Percentiles rank a stretch among this genome's conserved stretches.
Conservation (phyloP, 306 rosid genomes). For the Begonia fuchsioides region DNA sequence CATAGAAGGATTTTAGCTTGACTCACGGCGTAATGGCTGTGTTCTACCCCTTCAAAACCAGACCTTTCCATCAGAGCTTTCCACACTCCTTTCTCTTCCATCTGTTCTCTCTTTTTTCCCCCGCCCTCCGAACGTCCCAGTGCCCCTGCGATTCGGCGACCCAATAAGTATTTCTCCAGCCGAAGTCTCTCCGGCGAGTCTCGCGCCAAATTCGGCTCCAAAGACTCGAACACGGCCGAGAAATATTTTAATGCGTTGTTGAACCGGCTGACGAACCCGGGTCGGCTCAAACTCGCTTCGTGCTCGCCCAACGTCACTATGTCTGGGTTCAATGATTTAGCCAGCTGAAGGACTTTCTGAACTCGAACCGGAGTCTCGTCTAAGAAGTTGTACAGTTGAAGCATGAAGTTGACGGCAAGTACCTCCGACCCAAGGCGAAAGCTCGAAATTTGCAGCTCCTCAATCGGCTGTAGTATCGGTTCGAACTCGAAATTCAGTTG, state of each 20-base stretch:
- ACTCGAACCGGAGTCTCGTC: constrained; percentile 48
- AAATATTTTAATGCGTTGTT: constrained; percentile 51
- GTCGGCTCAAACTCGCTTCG: constrained; percentile 55
- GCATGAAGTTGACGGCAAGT: constrained; percentile 86
- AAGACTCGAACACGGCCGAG: constrained; percentile 63
- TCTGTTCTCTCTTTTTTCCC: constrained; percentile 33
- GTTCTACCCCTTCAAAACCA: constrained; percentile 50
- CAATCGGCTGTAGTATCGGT: constrained; percentile 57
- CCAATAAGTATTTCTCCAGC: constrained; percentile 52
- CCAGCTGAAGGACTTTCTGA: constrained; percentile 39
- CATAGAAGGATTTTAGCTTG: constrained; percentile 71
- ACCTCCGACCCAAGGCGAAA: constrained; percentile 40
- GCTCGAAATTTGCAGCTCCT: constrained; percentile 37
- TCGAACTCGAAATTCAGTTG: constrained; percentile 57
- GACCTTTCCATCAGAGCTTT: constrained; percentile 47
- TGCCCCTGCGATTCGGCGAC: constrained; percentile 40
- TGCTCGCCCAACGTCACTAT: constrained; percentile 81
- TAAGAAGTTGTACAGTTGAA: constrained; percentile 62
- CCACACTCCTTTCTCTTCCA: constrained; percentile 84
- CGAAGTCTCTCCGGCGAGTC: constrained; percentile 60
- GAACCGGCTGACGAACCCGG: constrained; percentile 44
- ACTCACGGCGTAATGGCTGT: constrained; percentile 80
- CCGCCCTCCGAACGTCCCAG: constrained; percentile 25
- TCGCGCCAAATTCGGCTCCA: constrained; percentile 53
- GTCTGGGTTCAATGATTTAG: constrained; percentile 58